Evolutionary conservation across 2,329 filamentous ascomycete species (phyloP), one percentile per base, ranked within the genome.

Genomic region (Fusarium sp.): DNA sequence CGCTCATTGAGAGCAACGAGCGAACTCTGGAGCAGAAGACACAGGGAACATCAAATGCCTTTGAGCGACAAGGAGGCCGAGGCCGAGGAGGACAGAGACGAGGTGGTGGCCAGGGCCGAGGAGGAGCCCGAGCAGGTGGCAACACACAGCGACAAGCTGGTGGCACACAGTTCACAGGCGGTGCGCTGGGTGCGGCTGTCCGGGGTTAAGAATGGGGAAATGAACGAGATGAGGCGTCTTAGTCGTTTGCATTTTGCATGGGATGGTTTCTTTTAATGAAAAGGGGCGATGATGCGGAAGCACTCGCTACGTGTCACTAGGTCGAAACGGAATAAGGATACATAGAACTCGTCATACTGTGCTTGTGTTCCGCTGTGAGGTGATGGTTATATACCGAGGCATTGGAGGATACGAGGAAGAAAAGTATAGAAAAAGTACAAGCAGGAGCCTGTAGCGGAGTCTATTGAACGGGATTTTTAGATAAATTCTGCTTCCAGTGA

Each of bases 1-100:
- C 91, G 56, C 91, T 99, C 66, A 97, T 98, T 79, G 97, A 99
- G 87, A 91, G 91, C 75, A 99, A 99, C 85, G 96, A 99, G 87
- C 91, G 97, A 81, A 97, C 95, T 25, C 88, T 99, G 75, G 96
- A 99, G 87, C 95, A 98, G 81, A 90, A 96, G 79, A 98, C 97
- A 75, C 94, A 98, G 81, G 96, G 96, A 76, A 97, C 95, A 74
- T 91, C 93, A 63, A 97, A 97, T 78, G 95, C 94, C 29, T 98
- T 98, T 83, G 95, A 98, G 86, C 87, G 95, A 80, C 94, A 97
- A 85, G 92, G 93, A 72, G 93, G 92, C 61, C 88, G 91, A 71
- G 91, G 92, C 66, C 88, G 91, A 29, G 90, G 91, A 50, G 92
- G 90, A 56, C 81, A 80, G 78, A 89, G 82, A 22, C 88, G 91